Percentiles rank a stretch among this genome's conserved stretches.
phyloP scores from a whole-genome alignment of 2,329 filamentous ascomycete species.

The Sclerotinia sclerotiorum region DNA sequence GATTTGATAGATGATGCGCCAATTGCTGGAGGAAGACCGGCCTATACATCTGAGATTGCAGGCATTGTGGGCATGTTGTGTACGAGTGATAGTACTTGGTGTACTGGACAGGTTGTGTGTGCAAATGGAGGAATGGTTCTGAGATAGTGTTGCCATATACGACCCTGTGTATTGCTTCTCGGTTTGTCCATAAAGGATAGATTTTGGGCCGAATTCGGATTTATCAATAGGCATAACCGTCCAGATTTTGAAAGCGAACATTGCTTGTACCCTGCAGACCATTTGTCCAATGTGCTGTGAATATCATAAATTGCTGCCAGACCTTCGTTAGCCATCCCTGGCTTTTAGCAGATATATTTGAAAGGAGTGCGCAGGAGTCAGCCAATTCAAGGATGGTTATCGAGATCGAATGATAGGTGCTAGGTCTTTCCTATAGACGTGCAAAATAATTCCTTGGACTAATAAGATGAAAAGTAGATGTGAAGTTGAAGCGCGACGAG shows the following conservation, averaged over 20 bases:
- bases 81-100: conserved; percentile 69
- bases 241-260: background rate
- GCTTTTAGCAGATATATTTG: background rate
- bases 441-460: background rate
- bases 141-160: background rate
- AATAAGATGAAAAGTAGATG: background rate
- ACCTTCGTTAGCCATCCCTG: background rate
- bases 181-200: background rate
- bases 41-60: conserved; percentile 69
- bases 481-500: background rate
- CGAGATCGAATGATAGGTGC: background rate
- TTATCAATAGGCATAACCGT: no score
- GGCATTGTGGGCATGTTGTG: conserved; percentile 77
- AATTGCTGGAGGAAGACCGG: conserved; percentile 57
- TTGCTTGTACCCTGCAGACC: background rate
- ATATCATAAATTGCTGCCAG: background rate
- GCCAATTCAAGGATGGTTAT: background rate
- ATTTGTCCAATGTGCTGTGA: background rate
- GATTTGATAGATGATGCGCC: conserved; percentile 60
- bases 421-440: background rate
- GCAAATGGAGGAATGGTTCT: conserved; percentile 77
- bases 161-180: background rate
- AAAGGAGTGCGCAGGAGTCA: background rate
- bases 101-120: conserved; percentile 75
- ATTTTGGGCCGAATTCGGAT: background rate